phyloP scores from a whole-genome alignment of 306 rosid species.

The Cyclanthera cordifolia region DNA sequence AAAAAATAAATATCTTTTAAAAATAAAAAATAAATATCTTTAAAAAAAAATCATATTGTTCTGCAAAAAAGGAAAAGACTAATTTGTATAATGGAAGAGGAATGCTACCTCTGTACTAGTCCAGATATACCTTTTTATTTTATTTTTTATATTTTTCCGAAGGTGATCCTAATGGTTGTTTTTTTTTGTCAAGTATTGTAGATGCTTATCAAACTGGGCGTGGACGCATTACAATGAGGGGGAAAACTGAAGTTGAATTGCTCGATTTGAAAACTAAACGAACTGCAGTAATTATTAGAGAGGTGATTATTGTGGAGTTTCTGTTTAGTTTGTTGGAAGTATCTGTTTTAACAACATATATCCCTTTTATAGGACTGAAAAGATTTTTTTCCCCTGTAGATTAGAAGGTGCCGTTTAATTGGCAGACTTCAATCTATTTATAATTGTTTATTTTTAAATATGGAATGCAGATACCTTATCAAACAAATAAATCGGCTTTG shows the following conservation, averaged over 20 bases:
- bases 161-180: slow-evolving; percentile 16
- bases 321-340: slow-evolving; percentile 12
- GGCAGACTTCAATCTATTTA: not conserved
- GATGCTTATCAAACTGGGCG: slow-evolving; percentile 90
- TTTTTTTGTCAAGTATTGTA: slow-evolving; percentile 50
- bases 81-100: not conserved
- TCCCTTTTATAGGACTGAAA: not conserved
- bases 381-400: not conserved
- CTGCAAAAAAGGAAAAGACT: not conserved
- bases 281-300: slow-evolving; percentile 66
- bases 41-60: too few species aligned
- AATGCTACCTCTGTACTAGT: not conserved
- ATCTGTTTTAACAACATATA: slow-evolving; percentile 8
- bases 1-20: not conserved
- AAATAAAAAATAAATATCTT: not conserved
- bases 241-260: slow-evolving; percentile 80
- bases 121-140: not conserved
- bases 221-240: slow-evolving; percentile 77
- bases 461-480: slow-evolving; percentile 73
- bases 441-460: slow-evolving; percentile 7
- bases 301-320: slow-evolving; percentile 38
- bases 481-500: slow-evolving; percentile 74
- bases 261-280: slow-evolving; percentile 76
- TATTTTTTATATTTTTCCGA: not conserved
- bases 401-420: not conserved